Evolutionary conservation across 202 grass and related monocot species (phyloP), one percentile per base, ranked within the genome.

Genomic region (Setaria italica): DNA sequence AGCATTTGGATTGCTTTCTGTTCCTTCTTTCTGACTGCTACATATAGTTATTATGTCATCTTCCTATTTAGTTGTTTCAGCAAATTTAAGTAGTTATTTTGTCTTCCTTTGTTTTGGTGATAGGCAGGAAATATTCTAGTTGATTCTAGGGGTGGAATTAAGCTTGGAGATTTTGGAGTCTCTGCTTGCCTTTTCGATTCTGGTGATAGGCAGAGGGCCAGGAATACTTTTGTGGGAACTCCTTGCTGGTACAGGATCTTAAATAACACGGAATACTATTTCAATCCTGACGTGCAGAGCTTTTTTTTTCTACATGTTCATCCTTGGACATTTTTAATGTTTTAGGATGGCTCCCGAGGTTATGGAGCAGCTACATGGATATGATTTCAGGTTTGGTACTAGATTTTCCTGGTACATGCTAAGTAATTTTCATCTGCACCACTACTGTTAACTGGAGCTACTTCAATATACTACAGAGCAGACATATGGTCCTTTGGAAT

Each of bases 401-500:
- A n/a, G 32, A 51, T 72, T 86, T 74, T 41, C 15, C 41, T 30
- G 4, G 33, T 70, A 34, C 17, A 25, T 72, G 19, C 13, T 7
- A 7, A 19, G 46, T 56, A 59, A 57, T 32, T 75, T 76, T 69
- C 53, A 78, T 78, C 51, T 79, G 62, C 14, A 55, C 13, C 69
- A 30, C 35, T 68, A 35, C 65, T 78, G 59, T 84, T 83, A 67
- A 82, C 39, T 57, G 19, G 62, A 79, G 50, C 39, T 80, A 58
- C 34, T 88, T 83, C 71, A 85, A 89, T 74, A 82, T 84, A 88
- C 59, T 85, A 78, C 88, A 99, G 97, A 89, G 97, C 93, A 90
- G 97, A 99, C 62, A 94, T 96, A 84, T 99, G 97, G 97, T 96
- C 93, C 50, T 99, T 96, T 84, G 97, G 97, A 84, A 99, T 99